Evolutionary conservation across 805 yeast species (phyloP).

Genomic region (Candida ficus): DNA sequence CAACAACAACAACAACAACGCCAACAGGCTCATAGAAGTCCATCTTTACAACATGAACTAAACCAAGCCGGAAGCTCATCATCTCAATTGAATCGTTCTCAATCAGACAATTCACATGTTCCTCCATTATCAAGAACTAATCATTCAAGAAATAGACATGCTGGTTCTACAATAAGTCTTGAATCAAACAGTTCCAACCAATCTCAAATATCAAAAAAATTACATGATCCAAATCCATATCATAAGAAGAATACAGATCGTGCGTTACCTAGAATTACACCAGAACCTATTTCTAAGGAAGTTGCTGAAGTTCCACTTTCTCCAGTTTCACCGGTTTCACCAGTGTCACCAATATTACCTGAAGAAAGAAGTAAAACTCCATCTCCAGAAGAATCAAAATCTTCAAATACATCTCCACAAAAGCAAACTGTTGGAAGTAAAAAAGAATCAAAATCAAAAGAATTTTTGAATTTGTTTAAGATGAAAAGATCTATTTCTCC

Average conservation of each 20-base stretch:
- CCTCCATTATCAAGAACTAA: slow-evolving; percentile 20
- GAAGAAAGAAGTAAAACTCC: background rate
- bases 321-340: background rate
- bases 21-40: slow-evolving; percentile 3
- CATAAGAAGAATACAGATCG: background rate
- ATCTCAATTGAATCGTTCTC: background rate
- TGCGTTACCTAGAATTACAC: background rate
- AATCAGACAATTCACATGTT: background rate
- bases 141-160: slow-evolving; percentile 34
- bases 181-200: slow-evolving; percentile 1
- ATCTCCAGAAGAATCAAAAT: slow-evolving; percentile 4
- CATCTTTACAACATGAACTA: slow-evolving; percentile 1
- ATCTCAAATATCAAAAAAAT: background rate
- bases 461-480: slow-evolving; percentile 23
- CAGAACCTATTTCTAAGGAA: slow-evolving; percentile 1
- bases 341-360: background rate
- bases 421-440: background rate
- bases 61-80: background rate
- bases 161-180: slow-evolving; percentile 20
- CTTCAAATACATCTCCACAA: background rate
- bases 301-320: background rate
- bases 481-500: slow-evolving; percentile 23
- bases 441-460: slow-evolving; percentile 21
- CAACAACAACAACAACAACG: slow-evolving; percentile 1
- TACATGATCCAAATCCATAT: background rate